Evolutionary conservation across 441 rosid genomes (phyloP).

Genomic region (Arabidopsis lyrata): DNA sequence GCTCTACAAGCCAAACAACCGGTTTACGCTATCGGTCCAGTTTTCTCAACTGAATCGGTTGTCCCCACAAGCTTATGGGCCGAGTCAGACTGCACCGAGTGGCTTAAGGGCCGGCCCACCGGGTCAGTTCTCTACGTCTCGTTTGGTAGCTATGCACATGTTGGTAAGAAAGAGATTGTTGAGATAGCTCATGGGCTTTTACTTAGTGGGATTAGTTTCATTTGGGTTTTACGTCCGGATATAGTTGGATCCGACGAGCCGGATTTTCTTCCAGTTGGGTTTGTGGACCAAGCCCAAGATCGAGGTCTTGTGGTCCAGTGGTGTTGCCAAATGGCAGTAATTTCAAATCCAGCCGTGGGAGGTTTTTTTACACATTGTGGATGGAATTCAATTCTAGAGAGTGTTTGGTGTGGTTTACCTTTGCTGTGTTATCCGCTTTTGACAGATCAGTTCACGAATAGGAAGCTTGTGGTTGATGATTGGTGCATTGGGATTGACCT

Average conservation of each 20-base stretch:
- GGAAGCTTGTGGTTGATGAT: constrained; percentile 70
- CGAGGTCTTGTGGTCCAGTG: constrained; percentile 60
- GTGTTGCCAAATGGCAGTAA: constrained; percentile 58
- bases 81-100: constrained; percentile 67
- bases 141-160: constrained; percentile 77
- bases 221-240: constrained; percentile 65
- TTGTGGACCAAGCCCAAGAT: constrained; percentile 46
- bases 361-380: constrained; percentile 78
- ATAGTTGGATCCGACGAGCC: constrained; percentile 55
- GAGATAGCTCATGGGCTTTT: constrained; percentile 70
- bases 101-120: constrained; percentile 55
- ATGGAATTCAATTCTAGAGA: constrained; percentile 63
- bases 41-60: constrained; percentile 50
- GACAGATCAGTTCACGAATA: constrained; percentile 73
- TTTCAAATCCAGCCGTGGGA: constrained; percentile 61
- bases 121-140: constrained; percentile 73
- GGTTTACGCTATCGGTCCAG: constrained; percentile 66
- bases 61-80: constrained; percentile 75
- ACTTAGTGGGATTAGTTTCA: constrained; percentile 54
- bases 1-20: constrained; percentile 58
- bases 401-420: constrained; percentile 56
- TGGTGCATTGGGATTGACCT: constrained; percentile 72
- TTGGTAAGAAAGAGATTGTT: constrained; percentile 53
- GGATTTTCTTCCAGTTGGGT: constrained; percentile 56
- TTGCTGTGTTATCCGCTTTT: constrained; percentile 61